Conservation (phyloP, 2,329 filamentous ascomycete species). For the Cordyceps cicadae region DNA sequence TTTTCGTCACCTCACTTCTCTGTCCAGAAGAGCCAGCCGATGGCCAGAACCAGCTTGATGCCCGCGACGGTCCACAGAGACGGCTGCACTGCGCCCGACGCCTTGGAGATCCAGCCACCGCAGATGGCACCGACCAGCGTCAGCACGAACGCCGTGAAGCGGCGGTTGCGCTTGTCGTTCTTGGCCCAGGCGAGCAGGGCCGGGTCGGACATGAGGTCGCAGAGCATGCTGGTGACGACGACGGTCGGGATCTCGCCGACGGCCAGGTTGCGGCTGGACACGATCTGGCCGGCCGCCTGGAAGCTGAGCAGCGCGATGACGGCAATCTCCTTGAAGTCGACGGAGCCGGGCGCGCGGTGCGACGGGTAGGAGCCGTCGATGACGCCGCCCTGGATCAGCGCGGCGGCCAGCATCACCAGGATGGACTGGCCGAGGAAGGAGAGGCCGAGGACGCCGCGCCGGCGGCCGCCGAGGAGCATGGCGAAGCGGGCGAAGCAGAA, state of each 20-base stretch:
- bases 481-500: conserved; percentile 32
- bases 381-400: conserved; percentile 38
- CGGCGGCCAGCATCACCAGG: conserved; percentile 44
- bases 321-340: conserved; percentile 27
- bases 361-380: conserved; percentile 12
- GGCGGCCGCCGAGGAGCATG: conserved; percentile 24
- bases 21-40: conserved; percentile 28
- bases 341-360: conserved; percentile 5
- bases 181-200: conserved; percentile 33
- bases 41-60: conserved; percentile 34
- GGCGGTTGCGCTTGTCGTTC: conserved; percentile 43
- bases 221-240: conserved; percentile 47
- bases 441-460: conserved; percentile 34
- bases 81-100: conserved; percentile 29
- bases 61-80: conserved; percentile 38
- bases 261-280: conserved; percentile 38
- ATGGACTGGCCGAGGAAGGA: conserved; percentile 45
- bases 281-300: conserved; percentile 46
- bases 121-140: conserved; percentile 39
- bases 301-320: conserved; percentile 42
- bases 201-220: conserved; percentile 44
- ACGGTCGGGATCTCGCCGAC: conserved; percentile 47
- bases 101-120: conserved; percentile 41
- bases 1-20: neutral
- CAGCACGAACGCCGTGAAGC: conserved; percentile 35